Evolutionary conservation across 495 filamentous ascomycete species (phyloP), one percentile per base, ranked within the genome.

Genomic region (Barbatosphaeria neglecta): DNA sequence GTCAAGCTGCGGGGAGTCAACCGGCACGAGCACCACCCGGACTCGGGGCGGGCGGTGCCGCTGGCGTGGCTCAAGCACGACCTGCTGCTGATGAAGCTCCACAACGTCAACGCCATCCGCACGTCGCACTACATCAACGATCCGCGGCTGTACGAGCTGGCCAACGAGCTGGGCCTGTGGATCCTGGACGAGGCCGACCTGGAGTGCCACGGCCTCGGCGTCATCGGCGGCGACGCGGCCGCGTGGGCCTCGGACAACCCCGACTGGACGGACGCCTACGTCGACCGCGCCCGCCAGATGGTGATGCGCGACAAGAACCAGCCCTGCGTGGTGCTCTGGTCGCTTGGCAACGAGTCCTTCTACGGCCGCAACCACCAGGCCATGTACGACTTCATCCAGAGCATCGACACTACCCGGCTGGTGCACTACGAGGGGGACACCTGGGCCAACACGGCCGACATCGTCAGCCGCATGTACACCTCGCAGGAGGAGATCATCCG

Each of bases 141-240:
- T 47, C 60, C 68, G 1, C 60, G 60, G 16, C 63, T 85, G n/a
- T 81, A 83, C 49, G 76, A 81, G 20, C 62, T 87, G 6, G 73
- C 77, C 20, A 80, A 87, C 49, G 77, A 84, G 52, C 62, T 86
- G 28, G 83, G 83, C 0, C 63, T 87, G 16, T 87, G 78, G 69
- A 70, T 87, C 13, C 69, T 87, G 46, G 82, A 84, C 43, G 83
- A 87, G 59, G 80, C 78, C 0, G 83, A 87, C 55, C 72, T 86
- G 0, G 83, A 86, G 60, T 86, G 81, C 50, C 83, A 85, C 47
- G 83, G 84, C 0, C 78, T 86, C 37, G 73, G 72, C 39, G 61
- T 67, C 25, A 68, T 76, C 24, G 72, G 73, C 19, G 66, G 62
- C 9, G 55, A 70, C 35, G 61, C 66, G 22, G 69, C 67, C 2